These are phyloP conservation scores for Boletus bicolor DNA, from an alignment of 768 basidiomycete genomes.

Conservation along the genomic window DNA sequence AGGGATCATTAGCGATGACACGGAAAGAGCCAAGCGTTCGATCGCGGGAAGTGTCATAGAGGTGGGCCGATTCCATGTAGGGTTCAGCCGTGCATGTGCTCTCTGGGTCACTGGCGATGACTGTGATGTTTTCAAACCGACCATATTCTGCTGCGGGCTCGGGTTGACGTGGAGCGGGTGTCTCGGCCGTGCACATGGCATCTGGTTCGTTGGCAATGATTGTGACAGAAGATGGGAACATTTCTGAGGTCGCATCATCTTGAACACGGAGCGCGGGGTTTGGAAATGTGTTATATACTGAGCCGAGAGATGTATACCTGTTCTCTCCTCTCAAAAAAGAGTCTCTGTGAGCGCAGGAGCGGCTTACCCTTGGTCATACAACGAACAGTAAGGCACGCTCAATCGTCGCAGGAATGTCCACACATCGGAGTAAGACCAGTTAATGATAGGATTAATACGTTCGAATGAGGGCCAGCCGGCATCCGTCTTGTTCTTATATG, in stretches of 20 bases:
- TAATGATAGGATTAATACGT: constrained; percentile 92
- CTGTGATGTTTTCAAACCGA: constrained; percentile 5
- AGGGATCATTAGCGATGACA: constrained; percentile 24
- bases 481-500: constrained; percentile 78
- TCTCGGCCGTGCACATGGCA: constrained; percentile 17
- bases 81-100: constrained; percentile 18
- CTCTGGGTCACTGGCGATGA: constrained; percentile 21
- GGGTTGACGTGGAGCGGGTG: background rate
- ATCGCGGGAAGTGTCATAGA: background rate
- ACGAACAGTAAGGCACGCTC: constrained; percentile 76
- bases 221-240: constrained; percentile 20
- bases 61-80: background rate
- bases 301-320: constrained; percentile 97
- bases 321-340: background rate
- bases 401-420: constrained; percentile 82
- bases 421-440: constrained; percentile 89
- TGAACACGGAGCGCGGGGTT: constrained; percentile 71
- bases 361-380: constrained; percentile 89
- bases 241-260: constrained; percentile 6
- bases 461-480: constrained; percentile 85
- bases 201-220: constrained; percentile 21
- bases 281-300: constrained; percentile 89
- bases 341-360: background rate
- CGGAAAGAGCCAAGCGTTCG: constrained; percentile 9
- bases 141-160: background rate